A percentile compares a stretch with the other conserved stretches of the same genome.
phyloP scores from a whole-genome alignment of 108 stramenopile genomes.

The Cyclotella baltica region DNA sequence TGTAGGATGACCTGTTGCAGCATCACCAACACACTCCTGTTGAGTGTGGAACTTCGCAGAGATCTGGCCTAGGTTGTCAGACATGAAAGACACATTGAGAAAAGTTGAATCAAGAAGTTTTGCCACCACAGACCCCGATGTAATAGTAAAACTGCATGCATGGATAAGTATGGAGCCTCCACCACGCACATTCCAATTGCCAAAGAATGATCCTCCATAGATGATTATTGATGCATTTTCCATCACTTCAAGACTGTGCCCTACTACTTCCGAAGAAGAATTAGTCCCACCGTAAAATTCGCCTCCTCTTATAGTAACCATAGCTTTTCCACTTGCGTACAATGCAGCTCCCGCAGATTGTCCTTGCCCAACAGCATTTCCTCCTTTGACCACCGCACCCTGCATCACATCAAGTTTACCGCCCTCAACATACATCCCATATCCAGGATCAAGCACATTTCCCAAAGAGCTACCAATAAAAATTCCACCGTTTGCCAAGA shows the following conservation, averaged over 20 bases:
- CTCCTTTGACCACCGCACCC: neutral
- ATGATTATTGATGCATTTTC: neutral
- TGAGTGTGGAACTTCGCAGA: neutral
- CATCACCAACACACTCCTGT: constrained; percentile 1
- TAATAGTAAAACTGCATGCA: neutral
- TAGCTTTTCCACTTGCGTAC: neutral
- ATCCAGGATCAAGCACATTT: neutral
- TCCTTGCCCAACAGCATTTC: neutral
- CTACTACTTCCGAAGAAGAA: neutral
- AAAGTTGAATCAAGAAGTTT: constrained; percentile 12
- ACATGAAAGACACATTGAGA: neutral
- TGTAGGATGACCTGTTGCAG: neutral
- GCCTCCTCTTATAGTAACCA: constrained; percentile 17
- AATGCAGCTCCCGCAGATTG: constrained; percentile 6
- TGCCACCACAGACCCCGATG: neutral
- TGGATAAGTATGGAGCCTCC: constrained; percentile 10
- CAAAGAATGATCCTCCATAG: constrained; percentile 9
- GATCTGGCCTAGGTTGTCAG: neutral
- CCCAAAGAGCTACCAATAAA: constrained; percentile 6
- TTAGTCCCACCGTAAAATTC: neutral
- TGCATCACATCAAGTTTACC: constrained; percentile 11
- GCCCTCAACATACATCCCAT: neutral
- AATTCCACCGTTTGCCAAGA: constrained; percentile 5
- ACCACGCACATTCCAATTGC: neutral
- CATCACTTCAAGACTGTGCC: neutral